phyloP scores from a whole-genome alignment of 345 rosid genomes.

The Syzygium jambos region DNA sequence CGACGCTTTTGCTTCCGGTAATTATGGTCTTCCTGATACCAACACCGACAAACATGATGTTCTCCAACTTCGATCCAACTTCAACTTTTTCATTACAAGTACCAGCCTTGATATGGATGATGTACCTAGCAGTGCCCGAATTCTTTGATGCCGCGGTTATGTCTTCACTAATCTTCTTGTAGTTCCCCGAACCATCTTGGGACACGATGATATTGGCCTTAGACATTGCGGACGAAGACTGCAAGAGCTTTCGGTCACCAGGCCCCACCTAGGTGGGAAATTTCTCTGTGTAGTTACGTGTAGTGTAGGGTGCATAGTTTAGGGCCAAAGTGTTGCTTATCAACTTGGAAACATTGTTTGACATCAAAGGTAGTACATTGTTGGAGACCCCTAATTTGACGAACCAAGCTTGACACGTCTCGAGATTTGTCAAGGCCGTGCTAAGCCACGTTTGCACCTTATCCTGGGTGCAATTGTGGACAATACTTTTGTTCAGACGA shows the following conservation, averaged over 20 bases:
- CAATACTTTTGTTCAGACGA: constrained; percentile 45
- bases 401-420: constrained; percentile 65
- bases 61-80: constrained; percentile 29
- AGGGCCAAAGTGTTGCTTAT: constrained; percentile 62
- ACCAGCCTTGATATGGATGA: constrained; percentile 69
- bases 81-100: constrained; percentile 57
- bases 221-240: constrained; percentile 16
- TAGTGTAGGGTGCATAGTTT: constrained; percentile 36
- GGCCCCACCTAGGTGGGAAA: constrained; percentile 72
- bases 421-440: constrained; percentile 75
- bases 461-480: constrained; percentile 38
- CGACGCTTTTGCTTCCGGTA: constrained; percentile 87
- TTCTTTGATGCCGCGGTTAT: constrained; percentile 41
- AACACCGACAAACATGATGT: constrained; percentile 79
- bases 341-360: constrained; percentile 69
- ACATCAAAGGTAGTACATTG: constrained; percentile 43
- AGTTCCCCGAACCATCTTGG: constrained; percentile 38
- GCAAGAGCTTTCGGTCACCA: constrained; percentile 72
- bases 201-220: constrained; percentile 36
- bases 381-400: constrained; percentile 55
- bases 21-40: constrained; percentile 66
- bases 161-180: constrained; percentile 30
- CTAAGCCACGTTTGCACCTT: constrained; percentile 92
- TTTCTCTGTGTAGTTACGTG: constrained; percentile 29
- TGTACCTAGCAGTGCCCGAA: constrained; percentile 51